Evolutionary conservation across 202 grass and related monocot species (phyloP).

Genomic region (Eragrostis tef): DNA sequence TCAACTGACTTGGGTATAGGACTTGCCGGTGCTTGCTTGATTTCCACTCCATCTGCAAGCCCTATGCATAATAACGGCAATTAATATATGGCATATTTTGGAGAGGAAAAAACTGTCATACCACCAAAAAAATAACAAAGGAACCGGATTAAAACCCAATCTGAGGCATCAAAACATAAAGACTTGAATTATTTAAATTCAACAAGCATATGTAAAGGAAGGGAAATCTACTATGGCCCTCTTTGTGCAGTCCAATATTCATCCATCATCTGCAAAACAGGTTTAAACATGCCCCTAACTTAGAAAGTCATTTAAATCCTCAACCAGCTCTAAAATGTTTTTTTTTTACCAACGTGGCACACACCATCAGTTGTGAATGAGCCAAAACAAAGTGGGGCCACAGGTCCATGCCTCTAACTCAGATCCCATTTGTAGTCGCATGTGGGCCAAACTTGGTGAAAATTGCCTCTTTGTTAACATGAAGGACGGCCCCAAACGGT

Average conservation of each 20-base stretch:
- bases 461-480: too few species aligned
- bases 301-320: background rate
- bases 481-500: background rate
- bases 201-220: background rate
- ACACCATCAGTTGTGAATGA: background rate
- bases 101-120: background rate
- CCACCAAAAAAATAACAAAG: constrained; percentile 20
- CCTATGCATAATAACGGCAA: constrained; percentile 44
- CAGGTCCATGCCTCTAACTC: background rate
- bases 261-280: background rate
- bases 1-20: constrained; percentile 56
- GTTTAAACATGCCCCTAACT: background rate
- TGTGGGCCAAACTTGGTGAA: background rate
- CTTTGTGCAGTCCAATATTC: too few species aligned
- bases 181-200: constrained; percentile 30
- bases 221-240: background rate
- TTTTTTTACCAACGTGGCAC: background rate
- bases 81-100: constrained; percentile 19
- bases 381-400: background rate
- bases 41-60: constrained; percentile 51
- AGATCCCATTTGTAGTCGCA: background rate
- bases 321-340: background rate
- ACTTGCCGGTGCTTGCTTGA: constrained; percentile 52
- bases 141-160: constrained; percentile 21
- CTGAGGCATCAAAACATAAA: constrained; percentile 14